These are phyloP conservation scores for Fusarium penzigii DNA, from an alignment of 2,329 filamentous ascomycete genomes.

Conservation along the genomic window DNA sequence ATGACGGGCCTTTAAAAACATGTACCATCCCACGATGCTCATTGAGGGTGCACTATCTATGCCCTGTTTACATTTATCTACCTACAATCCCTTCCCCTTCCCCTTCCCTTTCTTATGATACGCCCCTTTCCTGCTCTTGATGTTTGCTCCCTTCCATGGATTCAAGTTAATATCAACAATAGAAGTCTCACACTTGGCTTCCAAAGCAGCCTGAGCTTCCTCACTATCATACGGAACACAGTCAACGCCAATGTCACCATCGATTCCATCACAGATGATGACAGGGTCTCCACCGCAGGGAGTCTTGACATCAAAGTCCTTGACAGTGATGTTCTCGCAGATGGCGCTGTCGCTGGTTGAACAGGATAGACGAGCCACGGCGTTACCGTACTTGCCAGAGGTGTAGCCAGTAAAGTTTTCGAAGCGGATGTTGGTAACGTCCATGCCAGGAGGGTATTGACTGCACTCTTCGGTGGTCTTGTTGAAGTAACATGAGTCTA, in stretches of 20 bases:
- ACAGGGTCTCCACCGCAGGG: constrained; percentile 9
- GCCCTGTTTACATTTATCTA: no score
- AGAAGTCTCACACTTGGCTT: constrained; percentile 11
- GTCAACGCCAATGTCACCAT: constrained; percentile 11
- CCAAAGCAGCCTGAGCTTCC: constrained; percentile 2
- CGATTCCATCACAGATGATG: constrained; percentile 17
- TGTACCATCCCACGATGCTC: no score
- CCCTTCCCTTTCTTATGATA: background rate
- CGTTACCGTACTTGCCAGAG: constrained; percentile 55
- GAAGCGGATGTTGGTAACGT: constrained; percentile 60
- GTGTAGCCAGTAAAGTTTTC: constrained; percentile 59
- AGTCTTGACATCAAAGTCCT: constrained; percentile 49
- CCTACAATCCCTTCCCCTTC: no score
- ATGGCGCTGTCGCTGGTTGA: constrained; percentile 53
- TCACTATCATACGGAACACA: constrained; percentile 18
- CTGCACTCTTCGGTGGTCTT: constrained; percentile 50
- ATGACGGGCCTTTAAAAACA: no score
- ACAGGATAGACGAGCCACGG: constrained; percentile 57
- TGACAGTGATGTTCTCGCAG: constrained; percentile 56
- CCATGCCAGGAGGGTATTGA: constrained; percentile 55
- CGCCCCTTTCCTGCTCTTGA: constrained; percentile 4
- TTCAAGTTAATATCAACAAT: constrained; percentile 6
- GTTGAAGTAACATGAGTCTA: constrained; percentile 66
- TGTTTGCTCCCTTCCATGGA: constrained; percentile 2
- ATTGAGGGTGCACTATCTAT: no score